Evolutionary conservation across 1,139 yeast genomes (phyloP), one percentile per base, ranked within the genome.

Genomic region (Pichia sp.): DNA sequence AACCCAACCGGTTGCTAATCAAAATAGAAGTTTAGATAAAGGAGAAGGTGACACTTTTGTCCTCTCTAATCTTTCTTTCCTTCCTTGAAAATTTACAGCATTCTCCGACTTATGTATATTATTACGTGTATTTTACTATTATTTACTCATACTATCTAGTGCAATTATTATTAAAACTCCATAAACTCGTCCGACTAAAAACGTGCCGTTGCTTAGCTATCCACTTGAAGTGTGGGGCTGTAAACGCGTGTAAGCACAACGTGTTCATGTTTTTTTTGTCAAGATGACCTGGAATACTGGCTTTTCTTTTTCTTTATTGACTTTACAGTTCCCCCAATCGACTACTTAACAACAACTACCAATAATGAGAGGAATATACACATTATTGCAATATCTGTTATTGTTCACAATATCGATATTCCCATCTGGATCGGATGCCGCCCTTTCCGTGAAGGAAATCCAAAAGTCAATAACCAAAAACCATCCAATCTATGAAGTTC

Each of bases 31-130:
- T 7, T 21, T 31, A 4, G 50, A 43, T 22, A 32, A 42, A 33
- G 50, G 40, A 18, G 64, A 85, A 82, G 21, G 87, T 85, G 44
- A 81, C 24, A 38, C 34, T 9, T 44, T 34, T 28, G 15, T 39
- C 3, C 9, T 44, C 15, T 34, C 46, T 1, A 52, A 52, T 33
- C 15, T 52, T 3, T 45, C 53, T 2, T 52, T 52, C 32, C 12
- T 50, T 12, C 52, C 45, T 12, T 51, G 21, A 48, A 9, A 24
- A 27, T 37, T 18, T 37, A 37, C 12, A 15, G 7, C 4, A 28
- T 28, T 28, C 14, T 28, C n/a, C n/a, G 31, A 12, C 22, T 3
- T 37, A 4, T 27, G 12, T 17, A 28, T 10, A 27, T n/a, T 18
- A 19, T 27, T 17, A 8, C 12, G 31, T 12, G 21, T 30, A 30